A percentile compares a stretch with the other conserved stretches of the same genome.
Conservation (phyloP, 2,329 filamentous ascomycete genomes). For the Chrysosporium keratinophilum region DNA sequence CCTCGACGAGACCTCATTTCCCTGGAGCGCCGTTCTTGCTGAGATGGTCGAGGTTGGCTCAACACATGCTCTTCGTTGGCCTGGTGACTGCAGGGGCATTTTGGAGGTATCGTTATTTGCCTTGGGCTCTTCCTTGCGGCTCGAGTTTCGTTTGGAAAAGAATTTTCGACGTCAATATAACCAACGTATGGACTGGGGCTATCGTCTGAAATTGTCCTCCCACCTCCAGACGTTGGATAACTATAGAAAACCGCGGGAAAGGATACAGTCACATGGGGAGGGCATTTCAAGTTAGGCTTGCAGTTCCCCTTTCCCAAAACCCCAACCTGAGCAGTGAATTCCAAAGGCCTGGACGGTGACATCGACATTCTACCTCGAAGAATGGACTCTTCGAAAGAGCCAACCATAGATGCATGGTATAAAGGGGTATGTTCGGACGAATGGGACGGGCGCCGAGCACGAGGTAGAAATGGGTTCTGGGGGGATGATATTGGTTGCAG, state of each 20-base stretch:
- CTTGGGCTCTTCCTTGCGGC: slow-evolving; percentile 33
- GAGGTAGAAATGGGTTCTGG: slow-evolving; percentile 21
- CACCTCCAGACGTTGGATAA: slow-evolving; percentile 60
- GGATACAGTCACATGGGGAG: slow-evolving; percentile 76
- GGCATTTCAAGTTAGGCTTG: slow-evolving; percentile 73
- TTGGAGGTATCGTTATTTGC: slow-evolving; percentile 12
- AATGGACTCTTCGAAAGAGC: slow-evolving; percentile 96
- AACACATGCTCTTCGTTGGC: slow-evolving; percentile 7
- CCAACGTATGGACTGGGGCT: slow-evolving; percentile 95
- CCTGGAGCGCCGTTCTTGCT: slow-evolving; percentile 32
- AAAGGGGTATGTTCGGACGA: slow-evolving; percentile 64
- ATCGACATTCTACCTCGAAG: slow-evolving; percentile 93
- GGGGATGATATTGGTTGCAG: slow-evolving; percentile 40
- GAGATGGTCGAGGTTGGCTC: slow-evolving; percentile 17
- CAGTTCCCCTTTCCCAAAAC: slow-evolving; percentile 83
- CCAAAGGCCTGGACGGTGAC: slow-evolving; percentile 78
- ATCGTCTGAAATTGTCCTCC: slow-evolving; percentile 58
- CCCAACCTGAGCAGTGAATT: slow-evolving; percentile 91
- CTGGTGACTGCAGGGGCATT: slow-evolving; percentile 12
- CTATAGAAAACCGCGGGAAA: slow-evolving; percentile 96
- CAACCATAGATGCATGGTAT: slow-evolving; percentile 90
- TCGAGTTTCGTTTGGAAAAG: slow-evolving; percentile 45
- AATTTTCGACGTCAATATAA: slow-evolving; percentile 79
- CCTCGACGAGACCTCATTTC: slow-evolving; percentile 51
- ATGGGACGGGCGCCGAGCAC: slow-evolving; percentile 54